These are phyloP conservation scores for Xerocomellus dryophilus DNA, from an alignment of 768 basidiomycete species.

Conservation along the genomic window DNA sequence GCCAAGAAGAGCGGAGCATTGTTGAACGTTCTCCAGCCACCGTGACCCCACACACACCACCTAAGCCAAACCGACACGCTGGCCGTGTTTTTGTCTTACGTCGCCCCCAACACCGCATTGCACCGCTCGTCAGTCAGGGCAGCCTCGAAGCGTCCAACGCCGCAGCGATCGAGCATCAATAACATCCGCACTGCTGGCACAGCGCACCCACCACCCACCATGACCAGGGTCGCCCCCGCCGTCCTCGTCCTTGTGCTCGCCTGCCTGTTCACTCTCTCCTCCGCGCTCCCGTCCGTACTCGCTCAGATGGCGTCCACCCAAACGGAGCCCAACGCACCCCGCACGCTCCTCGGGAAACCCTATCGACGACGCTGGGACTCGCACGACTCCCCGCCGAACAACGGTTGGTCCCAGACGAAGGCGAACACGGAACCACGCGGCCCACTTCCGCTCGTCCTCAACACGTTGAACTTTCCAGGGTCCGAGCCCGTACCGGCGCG, in stretches of 20 bases:
- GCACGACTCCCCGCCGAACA: not conserved
- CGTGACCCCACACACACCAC: not conserved
- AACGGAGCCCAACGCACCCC: conserved; percentile 3
- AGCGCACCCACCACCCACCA: not conserved
- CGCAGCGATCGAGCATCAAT: not conserved
- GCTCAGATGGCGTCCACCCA: not conserved
- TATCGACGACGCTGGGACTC: conserved; percentile 3
- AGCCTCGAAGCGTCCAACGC: not conserved
- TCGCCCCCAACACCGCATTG: not conserved
- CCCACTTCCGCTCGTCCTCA: conserved; percentile 4
- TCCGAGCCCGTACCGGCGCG: not conserved
- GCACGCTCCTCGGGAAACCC: conserved; percentile 14
- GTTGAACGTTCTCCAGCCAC: not conserved
- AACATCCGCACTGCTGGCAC: not conserved
- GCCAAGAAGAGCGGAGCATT: not conserved
- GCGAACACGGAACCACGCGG: not conserved
- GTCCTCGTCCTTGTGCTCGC: conserved; percentile 7
- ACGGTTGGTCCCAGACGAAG: not conserved
- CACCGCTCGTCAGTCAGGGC: not conserved
- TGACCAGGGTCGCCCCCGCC: not conserved
- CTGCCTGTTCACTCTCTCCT: conserved; percentile 7
- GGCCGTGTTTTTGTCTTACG: conserved; percentile 5
- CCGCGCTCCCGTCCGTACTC: conserved; percentile 6
- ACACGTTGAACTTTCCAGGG: not conserved
- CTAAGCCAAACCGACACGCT: conserved; percentile 9